Conservation (phyloP, 2,329 filamentous ascomycete species). For the Diaporthe velutina region DNA sequence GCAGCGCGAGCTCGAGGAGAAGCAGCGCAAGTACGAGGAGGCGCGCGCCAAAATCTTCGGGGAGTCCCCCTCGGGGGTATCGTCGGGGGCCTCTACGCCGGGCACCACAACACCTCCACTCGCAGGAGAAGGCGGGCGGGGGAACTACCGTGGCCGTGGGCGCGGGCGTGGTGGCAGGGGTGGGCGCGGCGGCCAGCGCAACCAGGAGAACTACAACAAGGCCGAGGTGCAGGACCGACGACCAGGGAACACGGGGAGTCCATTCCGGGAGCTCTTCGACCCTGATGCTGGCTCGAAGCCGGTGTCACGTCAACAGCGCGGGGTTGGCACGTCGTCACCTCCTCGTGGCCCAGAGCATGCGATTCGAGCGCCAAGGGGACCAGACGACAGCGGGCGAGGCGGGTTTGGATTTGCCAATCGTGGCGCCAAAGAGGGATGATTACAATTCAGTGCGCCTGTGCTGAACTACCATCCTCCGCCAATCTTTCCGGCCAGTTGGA, state of each 20-base stretch:
- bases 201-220: conserved; percentile 48
- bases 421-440: conserved; percentile 66
- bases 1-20: conserved; percentile 86
- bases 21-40: conserved; percentile 91
- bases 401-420: conserved; percentile 82
- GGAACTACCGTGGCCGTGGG: conserved; percentile 57
- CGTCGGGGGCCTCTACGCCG: conserved; percentile 71
- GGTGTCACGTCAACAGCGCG: conserved; percentile 61
- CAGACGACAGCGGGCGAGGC: conserved; percentile 80
- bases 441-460: conserved; percentile 43
- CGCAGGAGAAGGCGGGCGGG: conserved; percentile 57
- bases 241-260: conserved; percentile 48
- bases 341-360: conserved; percentile 75
- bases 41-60: conserved; percentile 90
- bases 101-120: conserved; percentile 73
- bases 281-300: conserved; percentile 78
- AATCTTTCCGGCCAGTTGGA: conserved; percentile 89
- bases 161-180: conserved; percentile 60
- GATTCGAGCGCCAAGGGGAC: conserved; percentile 81
- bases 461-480: conserved; percentile 87
- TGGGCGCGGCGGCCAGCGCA: conserved; percentile 53
- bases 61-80: conserved; percentile 50
- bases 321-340: conserved; percentile 52
- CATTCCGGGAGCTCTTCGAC: conserved; percentile 78
- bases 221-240: conserved; percentile 43